Evolutionary conservation across 2,329 filamentous ascomycete genomes (phyloP).

Genomic region (Gnomoniopsis sp.): DNA sequence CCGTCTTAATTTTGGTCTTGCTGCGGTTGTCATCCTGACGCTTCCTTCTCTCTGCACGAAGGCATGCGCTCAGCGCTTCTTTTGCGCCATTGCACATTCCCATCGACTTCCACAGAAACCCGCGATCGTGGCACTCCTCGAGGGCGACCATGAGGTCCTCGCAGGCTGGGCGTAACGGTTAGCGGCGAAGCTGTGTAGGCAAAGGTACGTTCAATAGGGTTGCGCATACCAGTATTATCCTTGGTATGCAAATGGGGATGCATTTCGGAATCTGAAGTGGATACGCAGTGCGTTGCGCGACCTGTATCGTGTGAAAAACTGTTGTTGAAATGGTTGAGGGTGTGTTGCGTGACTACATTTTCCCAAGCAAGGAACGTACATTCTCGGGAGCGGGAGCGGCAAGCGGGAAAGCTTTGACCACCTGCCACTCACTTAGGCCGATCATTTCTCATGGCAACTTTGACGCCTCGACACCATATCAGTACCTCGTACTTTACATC

Average conservation of each 20-base stretch:
- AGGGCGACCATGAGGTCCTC: slow-evolving; percentile 90
- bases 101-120: slow-evolving; percentile 87
- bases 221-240: slow-evolving; percentile 73
- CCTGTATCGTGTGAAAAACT: too few relatives aligned
- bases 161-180: slow-evolving; percentile 61
- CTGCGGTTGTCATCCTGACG: slow-evolving; percentile 75
- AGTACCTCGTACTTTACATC: background rate
- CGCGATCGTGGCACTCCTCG: slow-evolving; percentile 89
- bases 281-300: too few relatives aligned
- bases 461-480: too few relatives aligned
- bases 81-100: slow-evolving; percentile 91
- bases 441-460: too few relatives aligned
- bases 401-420: background rate
- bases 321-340: background rate
- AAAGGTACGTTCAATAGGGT: background rate
- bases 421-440: background rate
- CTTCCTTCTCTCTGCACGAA: slow-evolving; percentile 76
- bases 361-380: background rate
- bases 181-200: background rate
- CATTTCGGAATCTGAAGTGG: slow-evolving; percentile 57
- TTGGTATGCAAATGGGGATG: slow-evolving; percentile 97
- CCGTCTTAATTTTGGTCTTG: slow-evolving; percentile 64
- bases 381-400: background rate
- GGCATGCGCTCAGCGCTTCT: slow-evolving; percentile 76
- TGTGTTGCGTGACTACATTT: too few relatives aligned